Evolutionary conservation across 192 early-diverging fungal genomes (phyloP).

Genomic region (Podila minutissima): DNA sequence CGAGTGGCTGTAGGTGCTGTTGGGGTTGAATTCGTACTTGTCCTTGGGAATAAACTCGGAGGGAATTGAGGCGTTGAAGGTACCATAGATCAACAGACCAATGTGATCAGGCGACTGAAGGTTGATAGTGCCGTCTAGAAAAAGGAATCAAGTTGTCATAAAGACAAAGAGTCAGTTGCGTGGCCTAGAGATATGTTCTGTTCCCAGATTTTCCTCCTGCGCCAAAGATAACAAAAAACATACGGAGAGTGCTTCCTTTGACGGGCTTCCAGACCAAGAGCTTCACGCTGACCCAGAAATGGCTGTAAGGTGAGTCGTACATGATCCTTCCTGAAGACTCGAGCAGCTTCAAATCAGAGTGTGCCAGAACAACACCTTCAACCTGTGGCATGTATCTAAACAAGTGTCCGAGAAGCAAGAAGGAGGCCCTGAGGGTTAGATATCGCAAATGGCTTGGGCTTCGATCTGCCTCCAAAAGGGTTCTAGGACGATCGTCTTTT

Average conservation of each 20-base stretch:
- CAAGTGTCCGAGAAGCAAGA: not conserved
- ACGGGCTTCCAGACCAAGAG: constrained; percentile 84
- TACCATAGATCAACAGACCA: constrained; percentile 90
- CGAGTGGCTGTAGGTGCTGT: constrained; percentile 50
- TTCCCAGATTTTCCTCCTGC: not conserved
- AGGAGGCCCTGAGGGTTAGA: not conserved
- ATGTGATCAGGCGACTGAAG: constrained; percentile 95
- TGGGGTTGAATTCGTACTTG: constrained; percentile 71
- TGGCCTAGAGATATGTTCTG: not conserved
- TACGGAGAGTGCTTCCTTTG: constrained; percentile 70
- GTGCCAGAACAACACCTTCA: constrained; percentile 86
- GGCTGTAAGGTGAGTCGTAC: constrained; percentile 85
- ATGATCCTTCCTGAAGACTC: constrained; percentile 73
- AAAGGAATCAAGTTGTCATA: not conserved
- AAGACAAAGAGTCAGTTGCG: not conserved
- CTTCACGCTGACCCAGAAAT: constrained; percentile 76
- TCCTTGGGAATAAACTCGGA: constrained; percentile 78
- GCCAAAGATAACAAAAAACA: constrained; percentile 23
- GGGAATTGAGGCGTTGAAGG: constrained; percentile 96
- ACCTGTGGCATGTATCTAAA: constrained; percentile 85
- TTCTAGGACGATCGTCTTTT: not conserved
- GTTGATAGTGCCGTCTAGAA: constrained; percentile 83
- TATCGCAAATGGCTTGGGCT: not conserved
- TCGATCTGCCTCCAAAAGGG: constrained; percentile 8
- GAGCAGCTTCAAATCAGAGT: constrained; percentile 72